Conservation (phyloP, 2,329 filamentous ascomycete species). For the Fusarium sp. region DNA sequence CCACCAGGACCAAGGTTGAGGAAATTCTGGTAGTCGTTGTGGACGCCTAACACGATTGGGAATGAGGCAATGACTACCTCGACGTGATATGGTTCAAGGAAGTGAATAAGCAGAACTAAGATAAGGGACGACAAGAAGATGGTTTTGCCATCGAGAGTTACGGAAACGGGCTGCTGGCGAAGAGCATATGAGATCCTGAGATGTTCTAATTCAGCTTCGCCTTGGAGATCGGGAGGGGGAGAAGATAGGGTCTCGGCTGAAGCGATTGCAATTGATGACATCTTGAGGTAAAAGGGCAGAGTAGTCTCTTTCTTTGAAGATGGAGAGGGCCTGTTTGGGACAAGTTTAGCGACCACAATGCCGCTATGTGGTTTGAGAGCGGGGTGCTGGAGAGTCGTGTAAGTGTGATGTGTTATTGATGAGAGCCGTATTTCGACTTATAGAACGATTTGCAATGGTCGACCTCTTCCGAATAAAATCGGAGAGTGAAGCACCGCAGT, state of each 20-base stretch:
- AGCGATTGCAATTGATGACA: slow-evolving; percentile 42
- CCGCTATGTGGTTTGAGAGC: slow-evolving; percentile 5
- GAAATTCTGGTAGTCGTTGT: slow-evolving; percentile 80
- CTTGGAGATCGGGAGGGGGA: slow-evolving; percentile 31
- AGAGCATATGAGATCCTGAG: slow-evolving; percentile 35
- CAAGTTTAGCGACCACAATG: slow-evolving; percentile 25
- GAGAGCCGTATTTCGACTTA: background rate
- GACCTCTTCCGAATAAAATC: background rate
- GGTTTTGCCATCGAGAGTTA: slow-evolving; percentile 62
- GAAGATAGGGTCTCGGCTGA: slow-evolving; percentile 40
- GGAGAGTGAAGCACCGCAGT: background rate
- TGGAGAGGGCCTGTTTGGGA: background rate
- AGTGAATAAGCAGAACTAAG: slow-evolving; percentile 63
- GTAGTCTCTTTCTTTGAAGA: background rate
- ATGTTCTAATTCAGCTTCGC: slow-evolving; percentile 33
- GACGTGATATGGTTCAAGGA: slow-evolving; percentile 58
- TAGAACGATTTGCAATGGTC: background rate
- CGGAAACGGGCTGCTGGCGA: slow-evolving; percentile 59
- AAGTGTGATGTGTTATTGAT: slow-evolving; percentile 31
- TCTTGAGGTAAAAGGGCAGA: slow-evolving; percentile 3
- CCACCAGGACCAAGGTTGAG: slow-evolving; percentile 82
- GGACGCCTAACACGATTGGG: slow-evolving; percentile 62
- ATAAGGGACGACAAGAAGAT: slow-evolving; percentile 56
- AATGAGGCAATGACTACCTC: slow-evolving; percentile 61
- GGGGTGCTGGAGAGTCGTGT: slow-evolving; percentile 12